Percentiles rank a stretch among this genome's conserved stretches.
phyloP scores from a whole-genome alignment of 2,329 filamentous ascomycete species.

The Fusarium agapanthi region DNA sequence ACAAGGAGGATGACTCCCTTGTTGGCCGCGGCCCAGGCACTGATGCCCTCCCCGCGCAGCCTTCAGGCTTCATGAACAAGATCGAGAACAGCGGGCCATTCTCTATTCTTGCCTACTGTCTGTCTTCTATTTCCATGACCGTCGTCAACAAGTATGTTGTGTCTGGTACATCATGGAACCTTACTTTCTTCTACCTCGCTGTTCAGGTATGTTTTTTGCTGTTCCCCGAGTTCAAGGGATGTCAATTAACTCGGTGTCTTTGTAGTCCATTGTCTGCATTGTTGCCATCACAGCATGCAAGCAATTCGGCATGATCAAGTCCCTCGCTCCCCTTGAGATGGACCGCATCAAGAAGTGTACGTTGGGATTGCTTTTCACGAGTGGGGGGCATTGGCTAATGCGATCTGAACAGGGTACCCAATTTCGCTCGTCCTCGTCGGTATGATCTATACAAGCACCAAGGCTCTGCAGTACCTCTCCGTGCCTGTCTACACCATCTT shows the following conservation, averaged over 20 bases:
- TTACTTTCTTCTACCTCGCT: constrained; percentile 94
- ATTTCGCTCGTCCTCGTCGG: constrained; percentile 94
- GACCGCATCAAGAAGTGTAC: constrained; percentile 93
- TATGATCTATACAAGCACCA: constrained; percentile 99
- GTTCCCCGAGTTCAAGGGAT: neutral
- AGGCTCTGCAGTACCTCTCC: constrained; percentile 94
- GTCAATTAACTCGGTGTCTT: neutral
- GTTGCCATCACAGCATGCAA: constrained; percentile 85
- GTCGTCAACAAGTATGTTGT: constrained; percentile 99
- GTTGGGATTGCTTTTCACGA: constrained; percentile 40
- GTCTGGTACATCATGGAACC: constrained; percentile 88
- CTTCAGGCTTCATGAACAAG: constrained; percentile 42
- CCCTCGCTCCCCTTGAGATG: constrained; percentile 80
- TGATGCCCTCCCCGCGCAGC: constrained; percentile 21
- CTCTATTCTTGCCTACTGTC: constrained; percentile 89
- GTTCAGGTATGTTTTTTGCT: constrained; percentile 75
- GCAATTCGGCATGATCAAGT: constrained; percentile 81
- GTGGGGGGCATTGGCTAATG: neutral
- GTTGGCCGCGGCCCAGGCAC: constrained; percentile 33
- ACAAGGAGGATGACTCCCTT: constrained; percentile 35
- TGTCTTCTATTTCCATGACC: constrained; percentile 97
- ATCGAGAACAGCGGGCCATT: constrained; percentile 79
- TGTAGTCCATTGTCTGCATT: constrained; percentile 87
- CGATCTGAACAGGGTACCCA: constrained; percentile 79
- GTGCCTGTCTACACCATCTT: constrained; percentile 99